phyloP scores from a whole-genome alignment of 2,329 filamentous ascomycete species.

The Emmonsia crescens region DNA sequence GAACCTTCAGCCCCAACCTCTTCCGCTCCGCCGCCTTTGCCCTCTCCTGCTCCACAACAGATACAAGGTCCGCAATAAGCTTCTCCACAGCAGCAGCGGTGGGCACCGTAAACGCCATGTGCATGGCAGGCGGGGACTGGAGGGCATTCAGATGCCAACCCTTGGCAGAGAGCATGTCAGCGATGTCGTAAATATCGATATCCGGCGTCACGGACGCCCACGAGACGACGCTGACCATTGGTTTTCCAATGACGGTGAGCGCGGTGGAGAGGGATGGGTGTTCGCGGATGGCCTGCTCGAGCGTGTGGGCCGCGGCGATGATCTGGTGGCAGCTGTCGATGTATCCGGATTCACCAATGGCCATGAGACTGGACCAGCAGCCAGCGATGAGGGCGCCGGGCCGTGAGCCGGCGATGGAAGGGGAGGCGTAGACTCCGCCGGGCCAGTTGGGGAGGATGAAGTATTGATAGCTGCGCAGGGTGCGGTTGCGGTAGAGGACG shows the following conservation, averaged over 20 bases:
- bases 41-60: constrained; percentile 53
- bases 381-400: constrained; percentile 91
- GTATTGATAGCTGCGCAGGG: constrained; percentile 82
- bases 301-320: constrained; percentile 73
- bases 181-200: constrained; percentile 90
- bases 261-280: constrained; percentile 59
- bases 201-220: constrained; percentile 60
- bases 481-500: constrained; percentile 72
- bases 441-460: constrained; percentile 93
- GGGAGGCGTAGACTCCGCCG: constrained; percentile 90
- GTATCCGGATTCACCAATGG: constrained; percentile 77
- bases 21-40: constrained; percentile 67
- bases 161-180: constrained; percentile 70
- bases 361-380: constrained; percentile 90
- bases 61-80: constrained; percentile 58
- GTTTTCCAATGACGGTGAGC: constrained; percentile 70
- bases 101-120: constrained; percentile 85
- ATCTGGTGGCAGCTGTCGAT: constrained; percentile 78
- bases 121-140: constrained; percentile 82
- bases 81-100: constrained; percentile 71
- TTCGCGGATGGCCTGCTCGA: constrained; percentile 61
- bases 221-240: constrained; percentile 80
- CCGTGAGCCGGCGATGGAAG: constrained; percentile 79
- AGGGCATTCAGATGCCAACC: constrained; percentile 96
- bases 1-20: constrained; percentile 45